phyloP scores from a whole-genome alignment of 495 filamentous ascomycete species.

The Beverwykella pulmonaria region DNA sequence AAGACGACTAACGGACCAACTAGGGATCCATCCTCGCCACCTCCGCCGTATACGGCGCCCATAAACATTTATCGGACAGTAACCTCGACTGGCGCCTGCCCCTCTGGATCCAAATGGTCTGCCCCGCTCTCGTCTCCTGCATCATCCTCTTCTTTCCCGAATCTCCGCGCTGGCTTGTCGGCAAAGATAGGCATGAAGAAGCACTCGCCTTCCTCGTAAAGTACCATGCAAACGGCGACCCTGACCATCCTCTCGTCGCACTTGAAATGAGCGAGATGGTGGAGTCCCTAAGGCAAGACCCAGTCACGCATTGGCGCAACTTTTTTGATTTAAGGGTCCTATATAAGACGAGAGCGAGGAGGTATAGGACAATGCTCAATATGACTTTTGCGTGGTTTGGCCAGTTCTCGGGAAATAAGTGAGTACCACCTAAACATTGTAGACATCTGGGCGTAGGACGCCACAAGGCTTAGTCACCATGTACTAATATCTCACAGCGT shows the following conservation, averaged over 20 bases:
- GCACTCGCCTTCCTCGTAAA: conserved; percentile 60
- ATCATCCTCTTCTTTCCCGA: conserved; percentile 51
- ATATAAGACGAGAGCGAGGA: conserved; percentile 19
- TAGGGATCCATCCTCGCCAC: conserved; percentile 35
- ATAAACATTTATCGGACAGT: conserved; percentile 24
- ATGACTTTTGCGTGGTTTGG: conserved; percentile 36
- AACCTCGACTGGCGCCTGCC: conserved; percentile 37
- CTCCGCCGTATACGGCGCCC: conserved; percentile 30
- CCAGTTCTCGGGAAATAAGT: conserved; percentile 36
- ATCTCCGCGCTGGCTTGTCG: conserved; percentile 63
- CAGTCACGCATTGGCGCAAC: conserved; percentile 31
- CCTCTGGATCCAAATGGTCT: conserved; percentile 35
- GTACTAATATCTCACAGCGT: conserved; percentile 17
- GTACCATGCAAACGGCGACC: conserved; percentile 66
- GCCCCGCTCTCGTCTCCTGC: conserved; percentile 25
- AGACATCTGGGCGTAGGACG: background rate
- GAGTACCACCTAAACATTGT: background rate
- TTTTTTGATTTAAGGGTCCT: conserved; percentile 30
- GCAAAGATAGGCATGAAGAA: conserved; percentile 62
- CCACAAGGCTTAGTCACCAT: background rate
- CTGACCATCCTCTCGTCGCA: conserved; percentile 33
- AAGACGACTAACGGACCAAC: background rate
- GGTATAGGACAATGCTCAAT: conserved; percentile 31
- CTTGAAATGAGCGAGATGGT: conserved; percentile 37
- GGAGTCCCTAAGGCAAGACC: conserved; percentile 19